These are phyloP conservation scores for Xylaria sp. DNA, from an alignment of 2,329 filamentous ascomycete species.

Conservation along the genomic window DNA sequence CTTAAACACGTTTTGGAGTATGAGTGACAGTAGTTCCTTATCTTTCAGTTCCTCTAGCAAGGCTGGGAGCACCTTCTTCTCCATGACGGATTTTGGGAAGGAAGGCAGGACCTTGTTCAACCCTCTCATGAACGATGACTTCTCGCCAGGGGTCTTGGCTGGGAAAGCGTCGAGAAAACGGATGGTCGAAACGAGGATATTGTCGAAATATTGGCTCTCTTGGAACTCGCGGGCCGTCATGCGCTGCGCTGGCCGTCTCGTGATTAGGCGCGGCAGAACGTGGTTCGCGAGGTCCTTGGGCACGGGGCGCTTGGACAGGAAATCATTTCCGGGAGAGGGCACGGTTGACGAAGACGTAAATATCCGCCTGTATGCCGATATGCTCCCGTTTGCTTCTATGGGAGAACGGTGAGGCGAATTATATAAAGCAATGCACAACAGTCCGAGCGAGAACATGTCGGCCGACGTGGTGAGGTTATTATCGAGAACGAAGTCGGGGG, in stretches of 20 bases:
- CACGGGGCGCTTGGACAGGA: slow-evolving; percentile 77
- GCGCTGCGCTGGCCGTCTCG: slow-evolving; percentile 82
- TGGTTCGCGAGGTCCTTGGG: slow-evolving; percentile 77
- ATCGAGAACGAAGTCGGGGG: slow-evolving; percentile 93
- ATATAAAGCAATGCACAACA: slow-evolving; percentile 88
- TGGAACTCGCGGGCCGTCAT: slow-evolving; percentile 92
- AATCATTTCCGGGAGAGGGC: slow-evolving; percentile 82
- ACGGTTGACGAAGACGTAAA: slow-evolving; percentile 80
- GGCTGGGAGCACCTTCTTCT: slow-evolving; percentile 90
- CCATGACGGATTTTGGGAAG: slow-evolving; percentile 91
- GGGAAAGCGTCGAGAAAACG: slow-evolving; percentile 91
- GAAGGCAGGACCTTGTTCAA: slow-evolving; percentile 85
- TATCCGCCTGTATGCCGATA: slow-evolving; percentile 83
- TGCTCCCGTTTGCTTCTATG: slow-evolving; percentile 78
- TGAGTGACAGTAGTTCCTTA: slow-evolving; percentile 79
- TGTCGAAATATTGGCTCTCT: slow-evolving; percentile 95
- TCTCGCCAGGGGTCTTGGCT: slow-evolving; percentile 89
- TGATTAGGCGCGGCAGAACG: slow-evolving; percentile 85
- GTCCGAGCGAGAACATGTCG: slow-evolving; percentile 92
- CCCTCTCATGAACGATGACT: slow-evolving; percentile 88
- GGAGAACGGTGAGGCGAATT: slow-evolving; percentile 93
- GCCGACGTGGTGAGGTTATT: slow-evolving; percentile 82
- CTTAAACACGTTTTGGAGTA: slow-evolving; percentile 90
- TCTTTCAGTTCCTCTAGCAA: slow-evolving; percentile 94
- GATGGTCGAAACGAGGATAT: slow-evolving; percentile 93